These are phyloP conservation scores for Oryza brachyantha DNA, from an alignment of 176 grass and related monocot species.

Conservation along the genomic window DNA sequence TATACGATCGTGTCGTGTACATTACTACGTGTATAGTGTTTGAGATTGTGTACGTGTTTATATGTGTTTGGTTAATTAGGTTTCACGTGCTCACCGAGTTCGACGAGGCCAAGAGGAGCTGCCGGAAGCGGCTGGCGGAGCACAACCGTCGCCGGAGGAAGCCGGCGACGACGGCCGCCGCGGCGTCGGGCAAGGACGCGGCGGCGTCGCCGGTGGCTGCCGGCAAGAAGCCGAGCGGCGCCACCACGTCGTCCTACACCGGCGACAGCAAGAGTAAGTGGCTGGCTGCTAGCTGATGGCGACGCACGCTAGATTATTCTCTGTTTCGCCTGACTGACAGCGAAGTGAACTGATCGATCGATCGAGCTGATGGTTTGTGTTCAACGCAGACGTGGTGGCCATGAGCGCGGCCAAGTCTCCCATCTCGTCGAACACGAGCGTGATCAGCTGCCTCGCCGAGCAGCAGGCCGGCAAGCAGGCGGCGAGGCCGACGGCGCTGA, in stretches of 20 bases:
- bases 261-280: constrained; percentile 45
- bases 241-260: constrained; percentile 35
- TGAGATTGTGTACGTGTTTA: neutral
- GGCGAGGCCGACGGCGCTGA: constrained; percentile 38
- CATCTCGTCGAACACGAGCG: constrained; percentile 48
- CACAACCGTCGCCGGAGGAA: constrained; percentile 84
- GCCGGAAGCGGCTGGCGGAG: constrained; percentile 71
- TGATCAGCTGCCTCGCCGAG: constrained; percentile 43
- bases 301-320: neutral
- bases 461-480: constrained; percentile 36
- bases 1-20: neutral
- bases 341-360: neutral
- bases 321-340: neutral
- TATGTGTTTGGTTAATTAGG: constrained; percentile 25
- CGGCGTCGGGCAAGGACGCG: constrained; percentile 19
- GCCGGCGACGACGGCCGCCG: constrained; percentile 10
- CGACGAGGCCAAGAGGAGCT: constrained; percentile 74
- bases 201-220: neutral
- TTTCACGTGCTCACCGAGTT: constrained; percentile 75
- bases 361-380: neutral
- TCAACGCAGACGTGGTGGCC: neutral
- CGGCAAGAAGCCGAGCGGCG: constrained; percentile 32
- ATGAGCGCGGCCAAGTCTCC: constrained; percentile 39
- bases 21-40: neutral
- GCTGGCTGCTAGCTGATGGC: neutral